These are phyloP conservation scores for Wallacemonas sp. DNA, from an alignment of 208 protist genomes.

Conservation along the genomic window DNA sequence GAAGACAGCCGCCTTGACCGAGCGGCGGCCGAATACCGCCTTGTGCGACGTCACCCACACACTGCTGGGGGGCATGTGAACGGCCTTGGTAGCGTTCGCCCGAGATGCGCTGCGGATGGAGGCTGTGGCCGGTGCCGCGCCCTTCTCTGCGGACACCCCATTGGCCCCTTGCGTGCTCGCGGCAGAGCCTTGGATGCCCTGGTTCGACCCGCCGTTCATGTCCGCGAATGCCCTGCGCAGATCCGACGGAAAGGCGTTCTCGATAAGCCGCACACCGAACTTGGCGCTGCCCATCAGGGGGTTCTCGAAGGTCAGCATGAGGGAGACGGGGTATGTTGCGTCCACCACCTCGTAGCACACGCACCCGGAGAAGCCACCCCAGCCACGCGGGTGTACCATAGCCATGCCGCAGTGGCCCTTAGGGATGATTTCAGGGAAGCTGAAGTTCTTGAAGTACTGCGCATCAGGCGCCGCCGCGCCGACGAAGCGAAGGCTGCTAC, in stretches of 20 bases:
- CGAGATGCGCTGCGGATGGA: conserved; percentile 6
- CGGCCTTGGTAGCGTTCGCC: conserved; percentile 3
- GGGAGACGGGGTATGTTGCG: conserved; percentile 1
- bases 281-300: conserved; percentile 52
- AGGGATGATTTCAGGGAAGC: conserved; percentile 52
- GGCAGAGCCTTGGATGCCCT: conserved; percentile 27
- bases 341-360: conserved; percentile 64
- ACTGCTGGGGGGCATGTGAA: conserved; percentile 10
- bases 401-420: conserved; percentile 47
- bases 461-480: conserved; percentile 40
- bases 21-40: conserved; percentile 12
- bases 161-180: neutral
- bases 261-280: conserved; percentile 64
- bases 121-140: neutral
- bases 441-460: conserved; percentile 34
- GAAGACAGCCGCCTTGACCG: conserved; percentile 26
- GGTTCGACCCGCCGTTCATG: conserved; percentile 24
- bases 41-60: conserved; percentile 29
- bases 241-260: conserved; percentile 29
- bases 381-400: conserved; percentile 53
- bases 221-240: conserved; percentile 32
- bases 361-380: conserved; percentile 62
- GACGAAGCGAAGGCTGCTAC: conserved; percentile 37
- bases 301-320: conserved; percentile 39
- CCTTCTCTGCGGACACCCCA: neutral